These are phyloP conservation scores for Pythium brachiatum DNA, from an alignment of 352 stramenopile genomes.

Conservation along the genomic window DNA sequence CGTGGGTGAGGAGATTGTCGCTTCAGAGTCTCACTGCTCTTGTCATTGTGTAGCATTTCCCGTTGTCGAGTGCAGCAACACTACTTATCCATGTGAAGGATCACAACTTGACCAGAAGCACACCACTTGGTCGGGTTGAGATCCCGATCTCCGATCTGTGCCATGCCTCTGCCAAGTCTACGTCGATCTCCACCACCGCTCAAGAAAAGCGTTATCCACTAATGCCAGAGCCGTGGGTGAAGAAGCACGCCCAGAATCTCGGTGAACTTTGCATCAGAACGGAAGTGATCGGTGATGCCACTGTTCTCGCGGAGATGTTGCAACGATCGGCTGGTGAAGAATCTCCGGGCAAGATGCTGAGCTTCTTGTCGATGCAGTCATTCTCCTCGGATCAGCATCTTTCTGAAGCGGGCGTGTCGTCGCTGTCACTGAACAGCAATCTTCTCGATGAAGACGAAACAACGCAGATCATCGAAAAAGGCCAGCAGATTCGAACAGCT, in stretches of 20 bases:
- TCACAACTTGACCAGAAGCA: constrained; percentile 69
- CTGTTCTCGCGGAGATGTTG: constrained; percentile 50
- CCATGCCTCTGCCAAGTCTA: constrained; percentile 45
- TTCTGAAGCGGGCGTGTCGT: constrained; percentile 9
- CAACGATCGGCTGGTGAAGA: constrained; percentile 30
- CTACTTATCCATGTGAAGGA: constrained; percentile 74
- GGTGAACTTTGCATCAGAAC: constrained; percentile 70
- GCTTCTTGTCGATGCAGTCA: constrained; percentile 53
- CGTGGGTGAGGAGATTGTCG: background rate
- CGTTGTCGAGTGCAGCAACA: constrained; percentile 38
- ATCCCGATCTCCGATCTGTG: constrained; percentile 64
- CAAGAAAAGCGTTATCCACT: constrained; percentile 57
- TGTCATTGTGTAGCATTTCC: constrained; percentile 37
- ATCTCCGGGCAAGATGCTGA: constrained; percentile 46
- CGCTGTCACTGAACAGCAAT: constrained; percentile 6
- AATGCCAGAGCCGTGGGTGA: constrained; percentile 71
- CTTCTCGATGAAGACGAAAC: constrained; percentile 45
- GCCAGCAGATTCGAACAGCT: constrained; percentile 40
- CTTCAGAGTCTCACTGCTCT: background rate
- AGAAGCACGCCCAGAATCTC: constrained; percentile 47
- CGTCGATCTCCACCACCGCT: constrained; percentile 48
- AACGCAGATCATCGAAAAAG: constrained; percentile 40
- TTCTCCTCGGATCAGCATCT: constrained; percentile 45
- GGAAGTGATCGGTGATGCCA: constrained; percentile 58
- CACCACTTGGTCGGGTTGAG: constrained; percentile 60